These are phyloP conservation scores for Aspergillus terreus DNA, from an alignment of 2,329 filamentous ascomycete genomes.

Conservation along the genomic window DNA sequence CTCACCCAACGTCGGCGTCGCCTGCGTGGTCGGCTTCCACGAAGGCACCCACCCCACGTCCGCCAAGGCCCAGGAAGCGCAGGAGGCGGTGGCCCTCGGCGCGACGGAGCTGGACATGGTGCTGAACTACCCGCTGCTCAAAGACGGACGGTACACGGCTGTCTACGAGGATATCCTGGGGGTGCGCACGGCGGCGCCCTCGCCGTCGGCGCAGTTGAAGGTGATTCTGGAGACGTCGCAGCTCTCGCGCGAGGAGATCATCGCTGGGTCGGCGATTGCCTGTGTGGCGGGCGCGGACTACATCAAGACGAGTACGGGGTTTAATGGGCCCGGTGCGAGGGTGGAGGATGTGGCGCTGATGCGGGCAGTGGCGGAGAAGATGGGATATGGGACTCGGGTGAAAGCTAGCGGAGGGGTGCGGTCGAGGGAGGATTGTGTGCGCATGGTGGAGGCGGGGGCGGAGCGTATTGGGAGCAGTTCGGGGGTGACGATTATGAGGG, in stretches of 20 bases:
- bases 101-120: constrained; percentile 59
- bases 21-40: constrained; percentile 59
- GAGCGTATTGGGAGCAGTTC: constrained; percentile 54
- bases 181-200: constrained; percentile 47
- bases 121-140: constrained; percentile 51
- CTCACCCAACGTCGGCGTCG: constrained; percentile 48
- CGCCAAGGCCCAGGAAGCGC: constrained; percentile 51
- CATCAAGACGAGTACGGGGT: constrained; percentile 60
- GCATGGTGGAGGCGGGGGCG: constrained; percentile 56
- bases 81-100: constrained; percentile 47
- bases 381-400: constrained; percentile 46
- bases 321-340: constrained; percentile 53
- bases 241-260: constrained; percentile 46
- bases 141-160: constrained; percentile 41
- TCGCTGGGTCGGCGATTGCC: constrained; percentile 52
- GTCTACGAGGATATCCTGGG: constrained; percentile 53
- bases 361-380: constrained; percentile 45
- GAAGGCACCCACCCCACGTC: constrained; percentile 54
- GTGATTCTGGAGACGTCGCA: constrained; percentile 59
- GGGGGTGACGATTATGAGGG: constrained; percentile 54
- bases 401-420: constrained; percentile 59
- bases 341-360: constrained; percentile 53
- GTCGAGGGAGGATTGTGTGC: constrained; percentile 47
- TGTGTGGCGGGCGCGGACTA: constrained; percentile 54
- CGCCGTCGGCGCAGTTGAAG: constrained; percentile 44